Percentiles rank a stretch among this genome's conserved stretches.
These are phyloP conservation scores for Leccinum aurantiacum DNA, from an alignment of 768 basidiomycete species.

Conservation along the genomic window DNA sequence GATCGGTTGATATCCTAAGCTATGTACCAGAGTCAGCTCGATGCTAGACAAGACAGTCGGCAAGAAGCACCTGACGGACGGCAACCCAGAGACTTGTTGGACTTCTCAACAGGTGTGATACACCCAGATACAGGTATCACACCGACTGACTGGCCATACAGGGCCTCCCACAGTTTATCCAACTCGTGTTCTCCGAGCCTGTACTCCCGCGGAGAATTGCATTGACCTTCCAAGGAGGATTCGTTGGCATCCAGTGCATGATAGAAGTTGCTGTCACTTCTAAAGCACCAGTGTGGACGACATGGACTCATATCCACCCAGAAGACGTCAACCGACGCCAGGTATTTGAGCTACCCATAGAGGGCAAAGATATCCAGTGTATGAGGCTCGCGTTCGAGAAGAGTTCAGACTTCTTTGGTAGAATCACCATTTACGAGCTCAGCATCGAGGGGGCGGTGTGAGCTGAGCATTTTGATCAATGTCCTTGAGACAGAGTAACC, in stretches of 20 bases:
- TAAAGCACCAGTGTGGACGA: constrained; percentile 46
- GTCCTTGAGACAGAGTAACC: not conserved
- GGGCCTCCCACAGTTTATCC: constrained; percentile 78
- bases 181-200: constrained; percentile 51
- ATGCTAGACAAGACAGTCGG: constrained; percentile 71
- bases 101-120: constrained; percentile 68
- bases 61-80: constrained; percentile 70
- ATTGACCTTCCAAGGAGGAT: constrained; percentile 84
- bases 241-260: constrained; percentile 68
- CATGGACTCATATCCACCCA: constrained; percentile 61
- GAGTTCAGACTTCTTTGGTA: constrained; percentile 85
- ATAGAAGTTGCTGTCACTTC: constrained; percentile 41
- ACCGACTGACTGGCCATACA: constrained; percentile 30
- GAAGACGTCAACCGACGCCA: constrained; percentile 80
- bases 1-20: constrained; percentile 8
- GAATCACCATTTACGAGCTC: constrained; percentile 73
- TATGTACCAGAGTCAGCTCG: constrained; percentile 65
- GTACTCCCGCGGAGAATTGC: constrained; percentile 57
- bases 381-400: constrained; percentile 73
- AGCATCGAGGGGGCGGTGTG: constrained; percentile 29
- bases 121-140: not conserved
- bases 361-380: constrained; percentile 35
- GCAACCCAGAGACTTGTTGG: constrained; percentile 80
- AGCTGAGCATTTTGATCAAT: not conserved
- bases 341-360: constrained; percentile 50